Evolutionary conservation across 23 red algal genomes (phyloP), one percentile per base, ranked within the genome.

Genomic region (Gracilariopsis chorda): DNA sequence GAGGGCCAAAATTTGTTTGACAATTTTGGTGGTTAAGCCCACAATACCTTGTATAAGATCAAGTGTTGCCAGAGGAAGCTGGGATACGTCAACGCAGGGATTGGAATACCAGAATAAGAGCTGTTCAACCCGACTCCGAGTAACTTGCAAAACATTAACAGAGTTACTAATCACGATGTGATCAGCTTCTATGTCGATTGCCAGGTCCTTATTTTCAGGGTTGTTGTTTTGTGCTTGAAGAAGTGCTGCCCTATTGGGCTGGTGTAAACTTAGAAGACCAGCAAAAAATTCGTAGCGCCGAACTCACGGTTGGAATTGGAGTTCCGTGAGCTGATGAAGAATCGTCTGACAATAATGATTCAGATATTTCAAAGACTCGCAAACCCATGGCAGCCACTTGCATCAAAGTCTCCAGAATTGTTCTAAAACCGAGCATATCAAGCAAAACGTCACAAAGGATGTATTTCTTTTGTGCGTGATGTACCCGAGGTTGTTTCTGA

Each of bases 361-460:
- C 67, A 47, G 67, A 73, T 73, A 73, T 73, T 73, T 73, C 67
- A 42, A 47, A 73, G 67, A 73, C 40, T 8, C 67, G 39, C 67
- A 73, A 24, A 12, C n/a, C 67, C 40, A 25, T 4, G 39, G 40
- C 4, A 43, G 76, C 76, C 5, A 80, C 30, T 34, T 80, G 21
- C 76, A 80, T 57, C 76, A 80, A 57, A 57, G 76, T 80, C 48
- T 57, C 48, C 21, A 80, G 6, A 16, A 80, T 80, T 59, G 76
- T 80, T 41, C 76, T 53, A 41, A 80, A 58, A 53, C 76, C 76
- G 55, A 80, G 32, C 76, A 80, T 80, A 33, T 80, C 76, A 55
- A 80, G 48, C 34, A 80, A 24, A 57, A 80, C 34, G 42, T 80
- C 76, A 58, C 48, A 80, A 33, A 57, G 8, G 32, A 27, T n/a